Conservation (phyloP, 192 early-diverging fungal genomes). For the Entophlyctis helioformis region DNA sequence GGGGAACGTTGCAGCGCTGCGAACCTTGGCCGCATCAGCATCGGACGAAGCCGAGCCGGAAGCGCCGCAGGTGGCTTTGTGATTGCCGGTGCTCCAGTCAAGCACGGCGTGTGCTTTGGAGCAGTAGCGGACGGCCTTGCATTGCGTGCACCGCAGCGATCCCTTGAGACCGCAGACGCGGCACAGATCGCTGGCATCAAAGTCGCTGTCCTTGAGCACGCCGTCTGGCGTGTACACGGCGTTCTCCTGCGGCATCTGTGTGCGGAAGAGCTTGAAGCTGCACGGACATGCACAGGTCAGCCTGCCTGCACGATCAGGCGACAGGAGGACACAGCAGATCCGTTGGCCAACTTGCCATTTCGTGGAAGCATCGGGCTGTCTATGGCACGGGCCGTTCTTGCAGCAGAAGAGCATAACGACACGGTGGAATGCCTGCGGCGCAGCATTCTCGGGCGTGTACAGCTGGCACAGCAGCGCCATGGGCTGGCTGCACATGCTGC, state of each 20-base stretch:
- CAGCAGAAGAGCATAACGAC: conserved; percentile 89
- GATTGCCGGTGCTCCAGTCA: conserved; percentile 51
- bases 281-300: too few relatives aligned
- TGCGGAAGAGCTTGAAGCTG: conserved; percentile 78
- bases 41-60: background rate
- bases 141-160: conserved; percentile 65
- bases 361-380: too few relatives aligned
- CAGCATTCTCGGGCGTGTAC: conserved; percentile 86
- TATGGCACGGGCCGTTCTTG: conserved; percentile 74
- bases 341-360: too few relatives aligned
- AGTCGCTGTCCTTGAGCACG: too few relatives aligned
- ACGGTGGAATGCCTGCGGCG: conserved; percentile 77
- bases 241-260: conserved; percentile 65
- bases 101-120: conserved; percentile 68
- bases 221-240: conserved; percentile 30
- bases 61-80: background rate
- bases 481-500: background rate
- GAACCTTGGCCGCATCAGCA: conserved; percentile 5
- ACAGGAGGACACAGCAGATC: too few relatives aligned
- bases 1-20: too few relatives aligned
- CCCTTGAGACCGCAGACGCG: conserved; percentile 20
- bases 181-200: too few relatives aligned
- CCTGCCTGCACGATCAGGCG: too few relatives aligned
- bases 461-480: conserved; percentile 28
- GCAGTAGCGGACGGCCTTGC: conserved; percentile 66